Percentiles rank a stretch among this genome's conserved stretches.
Evolutionary conservation across 495 filamentous ascomycete species (phyloP).

Genomic region (Lentithecium fluviatile): DNA sequence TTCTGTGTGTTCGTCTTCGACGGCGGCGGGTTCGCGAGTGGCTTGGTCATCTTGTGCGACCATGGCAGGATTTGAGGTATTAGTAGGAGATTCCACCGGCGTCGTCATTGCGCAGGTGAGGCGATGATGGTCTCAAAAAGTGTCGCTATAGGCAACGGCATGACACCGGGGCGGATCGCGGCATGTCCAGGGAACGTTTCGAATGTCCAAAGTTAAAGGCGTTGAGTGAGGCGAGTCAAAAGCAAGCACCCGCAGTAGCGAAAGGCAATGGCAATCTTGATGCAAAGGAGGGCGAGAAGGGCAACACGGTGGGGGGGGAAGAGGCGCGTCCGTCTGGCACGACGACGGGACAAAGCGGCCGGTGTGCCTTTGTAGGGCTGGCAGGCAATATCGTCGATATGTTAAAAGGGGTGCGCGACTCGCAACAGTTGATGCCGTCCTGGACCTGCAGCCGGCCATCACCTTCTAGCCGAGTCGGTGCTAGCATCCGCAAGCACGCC

Average conservation of each 20-base stretch:
- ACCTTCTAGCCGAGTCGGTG: background rate
- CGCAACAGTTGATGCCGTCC: background rate
- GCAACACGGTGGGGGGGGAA: too few species aligned
- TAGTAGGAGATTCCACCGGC: constrained; percentile 21
- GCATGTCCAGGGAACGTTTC: constrained; percentile 3
- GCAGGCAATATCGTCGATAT: background rate
- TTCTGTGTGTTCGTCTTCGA: constrained; percentile 47
- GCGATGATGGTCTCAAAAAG: constrained; percentile 27
- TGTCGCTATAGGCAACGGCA: constrained; percentile 21
- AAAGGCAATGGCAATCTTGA: background rate
- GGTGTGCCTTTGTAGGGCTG: background rate
- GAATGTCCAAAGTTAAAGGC: constrained; percentile 1
- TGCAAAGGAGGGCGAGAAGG: background rate
- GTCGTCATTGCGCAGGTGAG: constrained; percentile 33
- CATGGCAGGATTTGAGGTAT: constrained; percentile 37
- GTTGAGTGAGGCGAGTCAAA: constrained; percentile 20
- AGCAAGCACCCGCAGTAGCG: background rate
- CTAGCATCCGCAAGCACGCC: background rate
- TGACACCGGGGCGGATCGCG: constrained; percentile 23
- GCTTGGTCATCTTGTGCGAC: constrained; percentile 37
- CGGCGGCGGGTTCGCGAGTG: constrained; percentile 19
- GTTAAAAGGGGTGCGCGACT: background rate
- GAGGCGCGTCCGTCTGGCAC: too few species aligned
- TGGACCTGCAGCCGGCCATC: background rate
- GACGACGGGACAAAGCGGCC: too few species aligned